A percentile compares a stretch with the other conserved stretches of the same genome.
phyloP scores from a whole-genome alignment of 805 yeast species.

The Saturnispora mendoncae region DNA sequence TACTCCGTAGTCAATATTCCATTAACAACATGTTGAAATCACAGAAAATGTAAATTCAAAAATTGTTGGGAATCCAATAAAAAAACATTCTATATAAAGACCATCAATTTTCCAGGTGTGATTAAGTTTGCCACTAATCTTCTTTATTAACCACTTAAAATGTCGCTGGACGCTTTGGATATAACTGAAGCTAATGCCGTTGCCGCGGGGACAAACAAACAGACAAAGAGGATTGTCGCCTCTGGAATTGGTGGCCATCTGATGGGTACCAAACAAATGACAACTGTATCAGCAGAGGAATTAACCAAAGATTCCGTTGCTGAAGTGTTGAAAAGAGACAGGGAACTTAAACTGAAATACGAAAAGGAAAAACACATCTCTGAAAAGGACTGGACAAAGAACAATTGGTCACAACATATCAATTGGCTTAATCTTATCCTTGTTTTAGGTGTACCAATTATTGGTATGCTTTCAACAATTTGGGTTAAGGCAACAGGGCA shows the following conservation, averaged over 20 bases:
- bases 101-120: too few species aligned
- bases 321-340: constrained; percentile 37
- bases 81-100: neutral
- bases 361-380: constrained; percentile 48
- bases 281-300: constrained; percentile 57
- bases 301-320: constrained; percentile 44
- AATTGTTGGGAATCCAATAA: constrained; percentile 3
- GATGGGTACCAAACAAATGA: constrained; percentile 76
- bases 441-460: constrained; percentile 51
- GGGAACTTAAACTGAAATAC: constrained; percentile 34
- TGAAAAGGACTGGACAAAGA: constrained; percentile 68
- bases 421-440: constrained; percentile 70
- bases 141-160: neutral
- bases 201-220: constrained; percentile 75
- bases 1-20: too few species aligned
- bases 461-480: constrained; percentile 41
- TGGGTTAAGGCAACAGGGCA: constrained; percentile 41
- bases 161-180: constrained; percentile 36
- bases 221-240: constrained; percentile 63
- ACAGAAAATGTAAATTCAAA: too few species aligned
- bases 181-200: constrained; percentile 64
- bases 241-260: constrained; percentile 66
- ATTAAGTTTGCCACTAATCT: too few species aligned
- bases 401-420: constrained; percentile 65
- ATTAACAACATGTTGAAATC: too few species aligned